A percentile compares a stretch with the other conserved stretches of the same genome.
These are phyloP conservation scores for Pseudomonodictys pantanalensis DNA, from an alignment of 495 filamentous ascomycete species.

Conservation along the genomic window DNA sequence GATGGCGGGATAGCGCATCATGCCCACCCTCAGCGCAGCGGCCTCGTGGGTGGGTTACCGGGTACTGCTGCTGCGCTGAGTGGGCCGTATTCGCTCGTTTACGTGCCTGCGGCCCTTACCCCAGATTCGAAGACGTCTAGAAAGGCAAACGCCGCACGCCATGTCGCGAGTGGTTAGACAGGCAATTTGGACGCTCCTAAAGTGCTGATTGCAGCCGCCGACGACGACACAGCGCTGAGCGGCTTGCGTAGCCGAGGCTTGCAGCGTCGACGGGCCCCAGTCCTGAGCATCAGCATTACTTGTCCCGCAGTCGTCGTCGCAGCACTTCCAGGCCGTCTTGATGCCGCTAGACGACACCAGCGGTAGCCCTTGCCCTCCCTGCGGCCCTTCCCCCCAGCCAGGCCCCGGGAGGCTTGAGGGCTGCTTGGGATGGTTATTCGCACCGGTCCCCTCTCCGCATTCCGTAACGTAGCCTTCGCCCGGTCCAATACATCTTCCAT, in stretches of 20 bases:
- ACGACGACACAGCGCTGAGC: not conserved
- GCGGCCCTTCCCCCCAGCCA: not conserved
- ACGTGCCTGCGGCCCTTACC: constrained; percentile 10
- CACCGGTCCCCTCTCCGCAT: not conserved
- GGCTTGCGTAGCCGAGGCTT: no score
- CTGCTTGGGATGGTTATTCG: not conserved
- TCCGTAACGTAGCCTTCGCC: no score
- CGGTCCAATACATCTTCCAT: not conserved
- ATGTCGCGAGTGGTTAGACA: constrained; percentile 15
- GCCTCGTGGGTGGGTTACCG: constrained; percentile 2
- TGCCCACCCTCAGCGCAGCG: constrained; percentile 3
- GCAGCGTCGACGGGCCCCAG: no score
- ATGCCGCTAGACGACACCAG: no score
- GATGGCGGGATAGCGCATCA: constrained; percentile 2
- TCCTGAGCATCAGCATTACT: no score
- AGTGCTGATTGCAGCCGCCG: constrained; percentile 18
- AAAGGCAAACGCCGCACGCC: constrained; percentile 9
- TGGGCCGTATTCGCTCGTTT: constrained; percentile 12
- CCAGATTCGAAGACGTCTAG: constrained; percentile 26
- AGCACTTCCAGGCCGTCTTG: not conserved
- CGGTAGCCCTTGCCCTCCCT: not conserved
- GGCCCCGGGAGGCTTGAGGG: not conserved
- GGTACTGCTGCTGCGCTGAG: not conserved
- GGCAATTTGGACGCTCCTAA: constrained; percentile 14
- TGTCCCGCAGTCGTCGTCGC: not conserved